Percentiles rank a stretch among this genome's conserved stretches.
Conservation (phyloP, 2,329 filamentous ascomycete genomes). For the Colletotrichum lindemuthianum region DNA sequence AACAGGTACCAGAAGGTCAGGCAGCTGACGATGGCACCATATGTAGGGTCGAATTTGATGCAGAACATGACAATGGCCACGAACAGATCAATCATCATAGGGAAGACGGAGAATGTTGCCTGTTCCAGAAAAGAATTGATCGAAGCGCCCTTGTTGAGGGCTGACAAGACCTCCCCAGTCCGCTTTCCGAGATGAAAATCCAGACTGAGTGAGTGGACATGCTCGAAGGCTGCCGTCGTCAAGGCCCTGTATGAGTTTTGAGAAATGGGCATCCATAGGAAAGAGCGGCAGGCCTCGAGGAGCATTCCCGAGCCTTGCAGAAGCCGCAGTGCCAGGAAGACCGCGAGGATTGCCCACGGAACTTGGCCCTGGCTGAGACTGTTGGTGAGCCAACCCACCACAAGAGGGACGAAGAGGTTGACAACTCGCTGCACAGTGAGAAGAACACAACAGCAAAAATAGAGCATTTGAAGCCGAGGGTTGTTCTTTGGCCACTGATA, state of each 20-base stretch:
- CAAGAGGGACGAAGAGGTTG: slow-evolving; percentile 86
- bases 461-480: slow-evolving; percentile 75
- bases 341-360: slow-evolving; percentile 72
- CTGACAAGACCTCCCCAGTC: slow-evolving; percentile 94
- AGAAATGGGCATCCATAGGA: slow-evolving; percentile 95
- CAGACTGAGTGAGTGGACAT: slow-evolving; percentile 93
- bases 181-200: slow-evolving; percentile 98
- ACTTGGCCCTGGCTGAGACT: slow-evolving; percentile 64
- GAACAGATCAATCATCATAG: slow-evolving; percentile 91
- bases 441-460: slow-evolving; percentile 83
- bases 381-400: slow-evolving; percentile 84
- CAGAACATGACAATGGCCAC: slow-evolving; percentile 87
- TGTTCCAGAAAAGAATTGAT: slow-evolving; percentile 98
- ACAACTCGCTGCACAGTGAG: slow-evolving; percentile 83
- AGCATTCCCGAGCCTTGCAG: slow-evolving; percentile 91
- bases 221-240: slow-evolving; percentile 95
- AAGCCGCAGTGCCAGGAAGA: slow-evolving; percentile 82
- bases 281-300: slow-evolving; percentile 81
- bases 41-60: slow-evolving; percentile 75
- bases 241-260: slow-evolving; percentile 97
- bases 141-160: slow-evolving; percentile 92
- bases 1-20: slow-evolving; percentile 97
- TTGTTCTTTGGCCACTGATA: slow-evolving; percentile 96
- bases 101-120: slow-evolving; percentile 93
- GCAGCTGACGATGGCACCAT: slow-evolving; percentile 87